Evolutionary conservation across 2,329 filamentous ascomycete species (phyloP).

Genomic region (Aspergillus tanneri): DNA sequence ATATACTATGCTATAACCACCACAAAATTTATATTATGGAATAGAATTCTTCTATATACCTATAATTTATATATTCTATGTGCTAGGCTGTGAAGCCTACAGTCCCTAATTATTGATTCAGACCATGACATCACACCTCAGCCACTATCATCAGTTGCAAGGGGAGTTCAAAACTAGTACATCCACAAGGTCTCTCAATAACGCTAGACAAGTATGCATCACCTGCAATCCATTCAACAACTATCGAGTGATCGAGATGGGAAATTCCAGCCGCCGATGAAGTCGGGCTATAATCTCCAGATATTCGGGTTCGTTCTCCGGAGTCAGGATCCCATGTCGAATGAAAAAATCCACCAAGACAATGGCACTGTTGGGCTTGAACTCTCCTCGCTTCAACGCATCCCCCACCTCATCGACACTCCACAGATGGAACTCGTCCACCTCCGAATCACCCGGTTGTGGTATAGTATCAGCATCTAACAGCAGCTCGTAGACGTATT

Average conservation of each 20-base stretch:
- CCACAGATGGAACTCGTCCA: slow-evolving; percentile 30
- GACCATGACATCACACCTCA: no score
- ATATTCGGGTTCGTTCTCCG: slow-evolving; percentile 29
- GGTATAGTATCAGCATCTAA: slow-evolving; percentile 23
- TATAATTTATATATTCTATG: no score
- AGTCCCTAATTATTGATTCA: no score
- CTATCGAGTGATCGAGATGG: not conserved
- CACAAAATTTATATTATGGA: no score
- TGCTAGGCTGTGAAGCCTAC: no score
- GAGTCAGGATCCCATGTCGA: slow-evolving; percentile 30
- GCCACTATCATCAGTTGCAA: no score
- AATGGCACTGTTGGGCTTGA: slow-evolving; percentile 35
- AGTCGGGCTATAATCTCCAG: slow-evolving; percentile 32
- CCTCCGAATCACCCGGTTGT: slow-evolving; percentile 30
- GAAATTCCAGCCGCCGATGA: slow-evolving; percentile 23
- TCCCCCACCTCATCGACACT: slow-evolving; percentile 25
- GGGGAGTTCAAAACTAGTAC: not conserved
- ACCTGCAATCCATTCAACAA: no score
- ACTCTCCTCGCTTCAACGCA: slow-evolving; percentile 26
- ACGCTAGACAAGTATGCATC: no score
- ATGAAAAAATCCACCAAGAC: slow-evolving; percentile 36
- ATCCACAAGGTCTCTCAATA: not conserved
- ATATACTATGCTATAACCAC: no score
- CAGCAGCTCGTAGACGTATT: slow-evolving; percentile 37
- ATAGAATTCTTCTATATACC: no score